Conservation (phyloP, 2,329 filamentous ascomycete genomes). For the Arthrocladium fulminans region DNA sequence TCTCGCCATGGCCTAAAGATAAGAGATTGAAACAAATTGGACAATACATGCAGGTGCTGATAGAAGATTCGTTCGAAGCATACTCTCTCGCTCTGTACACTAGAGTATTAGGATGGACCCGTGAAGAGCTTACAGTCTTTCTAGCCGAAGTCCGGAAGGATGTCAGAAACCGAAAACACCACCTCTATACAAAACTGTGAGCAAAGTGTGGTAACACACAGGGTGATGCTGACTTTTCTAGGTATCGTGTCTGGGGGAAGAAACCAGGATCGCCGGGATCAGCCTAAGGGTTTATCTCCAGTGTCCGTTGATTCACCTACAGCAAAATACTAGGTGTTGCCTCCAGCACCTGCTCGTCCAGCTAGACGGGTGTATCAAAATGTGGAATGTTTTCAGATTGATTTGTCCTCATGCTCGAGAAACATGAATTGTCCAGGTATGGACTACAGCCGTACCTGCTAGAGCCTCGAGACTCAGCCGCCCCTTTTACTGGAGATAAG, state of each 20-base stretch:
- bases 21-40: background rate
- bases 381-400: no score
- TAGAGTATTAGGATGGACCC: constrained; percentile 22
- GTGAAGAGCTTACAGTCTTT: constrained; percentile 25
- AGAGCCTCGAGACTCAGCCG: no score
- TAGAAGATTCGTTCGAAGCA: constrained; percentile 20
- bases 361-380: no score
- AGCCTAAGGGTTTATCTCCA: background rate
- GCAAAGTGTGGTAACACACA: background rate
- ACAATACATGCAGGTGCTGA: background rate
- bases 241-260: background rate
- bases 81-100: constrained; percentile 23
- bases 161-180: constrained; percentile 23
- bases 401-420: no score
- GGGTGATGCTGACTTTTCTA: constrained; percentile 1
- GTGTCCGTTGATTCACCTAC: no score
- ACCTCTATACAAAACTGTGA: constrained; percentile 3
- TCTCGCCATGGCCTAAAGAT: background rate
- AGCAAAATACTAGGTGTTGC: no score
- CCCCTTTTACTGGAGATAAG: no score
- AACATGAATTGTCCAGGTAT: no score
- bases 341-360: no score
- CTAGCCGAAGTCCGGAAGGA: constrained; percentile 27
- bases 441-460: no score
- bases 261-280: background rate